A percentile compares a stretch with the other conserved stretches of the same genome.
These are phyloP conservation scores for Aspergillus luchuensis DNA, from an alignment of 2,329 filamentous ascomycete species.

Conservation along the genomic window DNA sequence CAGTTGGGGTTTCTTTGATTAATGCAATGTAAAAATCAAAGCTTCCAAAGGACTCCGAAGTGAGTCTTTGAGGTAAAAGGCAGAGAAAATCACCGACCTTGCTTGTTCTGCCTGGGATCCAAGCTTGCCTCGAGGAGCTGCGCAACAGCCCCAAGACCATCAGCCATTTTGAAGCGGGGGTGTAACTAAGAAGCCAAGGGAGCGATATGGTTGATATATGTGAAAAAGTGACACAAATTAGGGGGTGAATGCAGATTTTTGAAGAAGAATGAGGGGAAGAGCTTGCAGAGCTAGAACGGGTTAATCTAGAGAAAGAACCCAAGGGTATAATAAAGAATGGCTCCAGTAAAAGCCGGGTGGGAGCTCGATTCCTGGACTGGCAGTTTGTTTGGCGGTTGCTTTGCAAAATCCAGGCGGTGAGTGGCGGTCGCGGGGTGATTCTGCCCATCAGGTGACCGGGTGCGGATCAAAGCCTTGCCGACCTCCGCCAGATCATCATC, in stretches of 20 bases:
- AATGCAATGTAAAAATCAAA: not conserved
- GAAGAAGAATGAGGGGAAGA: conserved; percentile 5
- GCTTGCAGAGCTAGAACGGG: not conserved
- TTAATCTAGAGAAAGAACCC: not conserved
- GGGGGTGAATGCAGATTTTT: not conserved
- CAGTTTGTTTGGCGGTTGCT: conserved; percentile 38
- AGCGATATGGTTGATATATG: conserved; percentile 6
- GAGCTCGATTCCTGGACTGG: conserved; percentile 33
- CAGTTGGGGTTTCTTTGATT: not conserved
- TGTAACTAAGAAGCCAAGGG: not conserved
- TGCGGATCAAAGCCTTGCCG: conserved; percentile 25
- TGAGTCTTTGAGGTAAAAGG: not conserved
- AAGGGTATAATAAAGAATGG: not conserved
- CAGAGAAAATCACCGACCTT: conserved; percentile 63
- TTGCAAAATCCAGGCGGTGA: conserved; percentile 33
- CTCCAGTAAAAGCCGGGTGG: conserved; percentile 15
- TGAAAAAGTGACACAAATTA: not conserved
- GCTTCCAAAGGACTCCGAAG: not conserved
- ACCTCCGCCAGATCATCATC: conserved; percentile 27
- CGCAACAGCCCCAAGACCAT: conserved; percentile 66
- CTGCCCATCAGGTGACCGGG: conserved; percentile 28
- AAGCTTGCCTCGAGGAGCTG: conserved; percentile 88
- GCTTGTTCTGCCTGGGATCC: conserved; percentile 82
- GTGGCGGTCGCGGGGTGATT: conserved; percentile 25
- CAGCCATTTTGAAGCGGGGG: conserved; percentile 55